Percentiles rank a stretch among this genome's conserved stretches.
phyloP scores from a whole-genome alignment of 345 rosid species.

The Rhizophora mangle region DNA sequence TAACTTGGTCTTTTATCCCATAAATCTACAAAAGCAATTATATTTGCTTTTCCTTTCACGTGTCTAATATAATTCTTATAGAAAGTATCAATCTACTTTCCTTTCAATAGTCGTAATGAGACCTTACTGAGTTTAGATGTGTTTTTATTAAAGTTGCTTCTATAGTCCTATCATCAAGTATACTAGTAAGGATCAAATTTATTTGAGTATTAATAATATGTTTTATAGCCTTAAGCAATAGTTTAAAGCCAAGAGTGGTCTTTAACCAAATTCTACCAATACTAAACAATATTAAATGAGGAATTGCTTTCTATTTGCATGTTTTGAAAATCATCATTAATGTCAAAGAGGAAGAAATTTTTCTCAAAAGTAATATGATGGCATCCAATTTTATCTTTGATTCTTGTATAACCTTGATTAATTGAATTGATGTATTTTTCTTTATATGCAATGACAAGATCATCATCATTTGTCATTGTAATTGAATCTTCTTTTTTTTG shows the following conservation, averaged over 20 bases:
- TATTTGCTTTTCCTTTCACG: too few species aligned
- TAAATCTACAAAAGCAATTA: too few species aligned
- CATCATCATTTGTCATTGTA: neutral
- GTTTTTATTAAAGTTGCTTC: too few species aligned
- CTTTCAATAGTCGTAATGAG: too few species aligned
- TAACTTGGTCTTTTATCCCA: too few species aligned
- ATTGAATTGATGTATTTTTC: neutral
- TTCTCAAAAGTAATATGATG: neutral
- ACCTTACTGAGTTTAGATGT: too few species aligned
- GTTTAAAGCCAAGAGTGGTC: neutral
- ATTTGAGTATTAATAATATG: neutral
- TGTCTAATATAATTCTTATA: too few species aligned
- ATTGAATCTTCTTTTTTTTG: neutral
- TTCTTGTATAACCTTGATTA: neutral
- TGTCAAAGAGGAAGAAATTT: neutral
- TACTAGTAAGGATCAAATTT: too few species aligned
- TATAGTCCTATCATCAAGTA: too few species aligned
- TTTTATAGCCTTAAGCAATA: constrained; percentile 3
- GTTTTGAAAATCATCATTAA: neutral
- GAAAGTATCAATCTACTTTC: too few species aligned
- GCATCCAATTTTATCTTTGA: neutral
- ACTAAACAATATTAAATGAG: too few species aligned
- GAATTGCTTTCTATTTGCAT: neutral
- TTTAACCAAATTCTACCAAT: too few species aligned
- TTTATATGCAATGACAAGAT: neutral